Evolutionary conservation across 1,284 basidiomycete species (phyloP).

Genomic region (Amylostereum areolatum): DNA sequence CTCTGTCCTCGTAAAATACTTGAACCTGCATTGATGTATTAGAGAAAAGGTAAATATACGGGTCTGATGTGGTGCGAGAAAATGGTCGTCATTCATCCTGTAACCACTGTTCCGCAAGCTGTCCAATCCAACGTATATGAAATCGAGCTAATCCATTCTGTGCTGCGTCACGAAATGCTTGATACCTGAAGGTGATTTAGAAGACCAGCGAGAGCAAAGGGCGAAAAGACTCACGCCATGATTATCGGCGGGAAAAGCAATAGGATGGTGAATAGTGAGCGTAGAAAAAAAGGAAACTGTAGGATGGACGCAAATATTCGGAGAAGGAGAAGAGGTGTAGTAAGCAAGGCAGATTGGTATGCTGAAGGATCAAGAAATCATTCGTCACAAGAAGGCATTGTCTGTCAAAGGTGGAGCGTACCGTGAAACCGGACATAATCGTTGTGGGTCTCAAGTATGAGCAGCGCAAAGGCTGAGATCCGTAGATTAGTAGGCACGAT

Average conservation of each 20-base stretch:
- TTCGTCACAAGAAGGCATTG: conserved; percentile 7
- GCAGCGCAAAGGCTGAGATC: conserved; percentile 51
- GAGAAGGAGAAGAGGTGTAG: conserved; percentile 56
- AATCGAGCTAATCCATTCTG: conserved; percentile 49
- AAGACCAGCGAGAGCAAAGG: neutral
- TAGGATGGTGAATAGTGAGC: conserved; percentile 39
- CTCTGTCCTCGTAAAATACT: too few species aligned
- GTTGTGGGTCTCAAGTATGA: conserved; percentile 75
- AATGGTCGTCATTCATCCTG: conserved; percentile 36
- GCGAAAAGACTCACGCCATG: conserved; percentile 46
- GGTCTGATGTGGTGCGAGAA: neutral
- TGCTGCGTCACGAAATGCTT: conserved; percentile 63
- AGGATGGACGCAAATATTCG: conserved; percentile 54
- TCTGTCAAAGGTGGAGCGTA: conserved; percentile 23
- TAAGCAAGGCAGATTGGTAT: conserved; percentile 74
- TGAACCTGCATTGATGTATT: too few species aligned
- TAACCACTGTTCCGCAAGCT: conserved; percentile 69
- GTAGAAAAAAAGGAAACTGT: conserved; percentile 42
- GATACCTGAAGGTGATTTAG: conserved; percentile 35
- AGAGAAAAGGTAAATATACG: too few species aligned
- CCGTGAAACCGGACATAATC: conserved; percentile 80
- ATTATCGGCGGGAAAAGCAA: conserved; percentile 36
- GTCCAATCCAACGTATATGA: conserved; percentile 63
- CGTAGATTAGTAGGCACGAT: neutral
- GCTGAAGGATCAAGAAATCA: conserved; percentile 34